A percentile compares a stretch with the other conserved stretches of the same genome.
Evolutionary conservation across 305 asterid species (phyloP).

Genomic region (Fraxinus angustifolia): DNA sequence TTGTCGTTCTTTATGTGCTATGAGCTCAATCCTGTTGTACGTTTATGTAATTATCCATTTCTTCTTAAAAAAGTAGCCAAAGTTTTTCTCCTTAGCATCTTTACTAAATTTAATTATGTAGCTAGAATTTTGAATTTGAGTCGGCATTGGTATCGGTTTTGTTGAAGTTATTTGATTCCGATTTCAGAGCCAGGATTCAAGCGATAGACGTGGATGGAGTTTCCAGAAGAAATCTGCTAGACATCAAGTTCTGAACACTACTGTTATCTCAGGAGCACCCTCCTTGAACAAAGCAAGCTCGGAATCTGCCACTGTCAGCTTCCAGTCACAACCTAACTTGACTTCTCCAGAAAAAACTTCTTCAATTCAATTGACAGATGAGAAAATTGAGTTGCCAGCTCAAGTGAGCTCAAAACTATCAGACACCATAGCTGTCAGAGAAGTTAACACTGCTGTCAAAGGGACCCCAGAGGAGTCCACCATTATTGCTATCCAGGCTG

Average conservation of each 20-base stretch:
- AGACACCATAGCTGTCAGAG: conserved; percentile 27
- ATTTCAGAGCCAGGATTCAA: conserved; percentile 61
- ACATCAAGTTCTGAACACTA: conserved; percentile 73
- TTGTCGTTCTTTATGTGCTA: background rate
- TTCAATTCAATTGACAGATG: conserved; percentile 43
- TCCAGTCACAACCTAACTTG: conserved; percentile 47
- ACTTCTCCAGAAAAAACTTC: conserved; percentile 49
- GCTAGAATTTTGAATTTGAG: background rate
- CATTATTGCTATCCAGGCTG: conserved; percentile 65
- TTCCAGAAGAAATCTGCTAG: conserved; percentile 80
- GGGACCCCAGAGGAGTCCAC: conserved; percentile 34
- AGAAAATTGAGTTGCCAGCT: conserved; percentile 39
- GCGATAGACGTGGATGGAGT: conserved; percentile 89
- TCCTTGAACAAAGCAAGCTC: conserved; percentile 49
- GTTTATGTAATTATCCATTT: background rate
- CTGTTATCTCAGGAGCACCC: conserved; percentile 56
- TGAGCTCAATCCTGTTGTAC: background rate
- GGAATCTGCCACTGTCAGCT: conserved; percentile 46
- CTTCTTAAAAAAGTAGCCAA: background rate
- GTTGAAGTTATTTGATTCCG: conserved; percentile 22
- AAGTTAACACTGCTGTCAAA: conserved; percentile 31
- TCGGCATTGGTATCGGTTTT: background rate
- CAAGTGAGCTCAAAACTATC: conserved; percentile 37
- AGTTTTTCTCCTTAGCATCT: background rate
- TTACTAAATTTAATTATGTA: background rate